These are phyloP conservation scores for Excoecaria agallocha DNA, from an alignment of 345 rosid genomes.

Conservation along the genomic window DNA sequence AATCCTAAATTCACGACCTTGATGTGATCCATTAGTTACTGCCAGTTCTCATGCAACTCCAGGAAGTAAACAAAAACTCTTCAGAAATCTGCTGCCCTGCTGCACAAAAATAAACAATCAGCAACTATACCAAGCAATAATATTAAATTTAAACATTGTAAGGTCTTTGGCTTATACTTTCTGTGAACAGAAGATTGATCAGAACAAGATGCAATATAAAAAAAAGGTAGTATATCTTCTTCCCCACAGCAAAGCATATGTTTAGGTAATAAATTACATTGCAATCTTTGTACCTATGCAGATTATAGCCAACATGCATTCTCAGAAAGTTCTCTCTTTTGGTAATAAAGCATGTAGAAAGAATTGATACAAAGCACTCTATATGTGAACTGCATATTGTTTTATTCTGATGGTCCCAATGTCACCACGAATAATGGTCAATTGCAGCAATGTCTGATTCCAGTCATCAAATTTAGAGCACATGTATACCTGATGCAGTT, in stretches of 20 bases:
- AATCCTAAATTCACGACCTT: conserved; percentile 19
- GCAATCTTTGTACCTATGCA: too few species aligned
- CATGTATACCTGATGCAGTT: conserved; percentile 19
- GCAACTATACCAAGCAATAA: neutral
- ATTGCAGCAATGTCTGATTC: neutral
- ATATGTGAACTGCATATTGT: neutral
- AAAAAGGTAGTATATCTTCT: neutral
- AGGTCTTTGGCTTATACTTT: neutral
- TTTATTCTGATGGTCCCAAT: neutral
- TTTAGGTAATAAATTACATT: too few species aligned
- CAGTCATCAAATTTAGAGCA: neutral
- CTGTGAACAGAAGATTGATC: neutral
- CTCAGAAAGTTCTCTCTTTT: neutral
- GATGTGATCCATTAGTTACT: conserved; percentile 17
- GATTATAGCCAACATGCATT: neutral
- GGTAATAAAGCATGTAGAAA: neutral
- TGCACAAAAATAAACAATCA: neutral
- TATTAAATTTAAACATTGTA: neutral
- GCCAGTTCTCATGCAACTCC: conserved; percentile 5
- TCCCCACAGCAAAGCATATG: too few species aligned
- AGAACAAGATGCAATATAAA: neutral
- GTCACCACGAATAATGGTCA: neutral
- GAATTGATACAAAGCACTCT: neutral
- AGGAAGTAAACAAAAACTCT: conserved; percentile 12
- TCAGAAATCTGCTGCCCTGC: conserved; percentile 20